Percentiles rank a stretch among this genome's conserved stretches.
These are phyloP conservation scores for Perilla frutescens DNA, from an alignment of 257 asterid genomes.

Conservation along the genomic window DNA sequence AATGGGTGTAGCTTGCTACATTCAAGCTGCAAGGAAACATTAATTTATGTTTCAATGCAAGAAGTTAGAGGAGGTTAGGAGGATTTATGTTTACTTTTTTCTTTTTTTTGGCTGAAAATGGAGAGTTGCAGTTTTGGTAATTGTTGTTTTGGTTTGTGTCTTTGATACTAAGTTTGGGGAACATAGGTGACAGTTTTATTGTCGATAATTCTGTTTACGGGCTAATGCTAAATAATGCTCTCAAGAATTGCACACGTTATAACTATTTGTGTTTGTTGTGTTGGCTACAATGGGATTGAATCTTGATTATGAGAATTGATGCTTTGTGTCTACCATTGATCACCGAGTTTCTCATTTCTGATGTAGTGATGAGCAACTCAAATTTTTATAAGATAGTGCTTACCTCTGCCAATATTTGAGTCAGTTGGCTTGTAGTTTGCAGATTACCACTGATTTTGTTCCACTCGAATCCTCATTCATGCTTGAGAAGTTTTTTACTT, in stretches of 20 bases:
- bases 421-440: not conserved
- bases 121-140: slow-evolving; percentile 52
- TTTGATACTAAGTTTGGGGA: slow-evolving; percentile 37
- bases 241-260: not conserved
- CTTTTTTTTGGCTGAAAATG: slow-evolving; percentile 40
- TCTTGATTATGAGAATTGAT: not conserved
- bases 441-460: not conserved
- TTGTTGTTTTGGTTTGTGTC: slow-evolving; percentile 36
- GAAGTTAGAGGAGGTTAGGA: slow-evolving; percentile 43
- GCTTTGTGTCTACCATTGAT: not conserved
- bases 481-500: slow-evolving; percentile 1
- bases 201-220: slow-evolving; percentile 21
- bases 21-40: slow-evolving; percentile 45
- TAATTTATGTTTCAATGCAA: slow-evolving; percentile 37
- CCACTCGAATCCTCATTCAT: not conserved
- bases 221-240: slow-evolving; percentile 32
- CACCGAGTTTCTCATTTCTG: no score
- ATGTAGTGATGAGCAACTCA: no score
- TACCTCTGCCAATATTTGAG: no score
- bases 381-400: no score
- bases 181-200: slow-evolving; percentile 32
- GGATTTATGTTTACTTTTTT: not conserved
- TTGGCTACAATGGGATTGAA: not conserved
- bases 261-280: slow-evolving; percentile 1
- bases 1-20: slow-evolving; percentile 51